These are phyloP conservation scores for Citrullus colocynthis DNA, from an alignment of 306 rosid species.

Conservation along the genomic window DNA sequence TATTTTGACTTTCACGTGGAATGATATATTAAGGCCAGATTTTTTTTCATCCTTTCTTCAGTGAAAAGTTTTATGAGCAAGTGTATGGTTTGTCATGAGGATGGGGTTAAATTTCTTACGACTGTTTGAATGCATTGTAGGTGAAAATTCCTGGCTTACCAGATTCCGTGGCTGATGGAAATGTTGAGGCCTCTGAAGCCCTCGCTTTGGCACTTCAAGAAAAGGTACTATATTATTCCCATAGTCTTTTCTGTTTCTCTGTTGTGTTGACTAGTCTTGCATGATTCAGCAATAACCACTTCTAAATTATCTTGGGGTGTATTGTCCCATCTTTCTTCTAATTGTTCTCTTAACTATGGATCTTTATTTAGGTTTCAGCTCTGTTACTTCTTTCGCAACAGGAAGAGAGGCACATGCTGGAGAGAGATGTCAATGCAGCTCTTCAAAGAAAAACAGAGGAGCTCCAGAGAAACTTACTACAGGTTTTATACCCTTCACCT, in stretches of 20 bases:
- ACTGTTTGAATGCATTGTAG: conserved; percentile 25
- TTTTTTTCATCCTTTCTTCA: neutral
- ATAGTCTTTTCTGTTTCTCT: conserved; percentile 1
- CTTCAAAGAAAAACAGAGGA: conserved; percentile 74
- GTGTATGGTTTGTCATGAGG: neutral
- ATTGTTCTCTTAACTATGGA: conserved; percentile 9
- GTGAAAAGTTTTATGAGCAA: neutral
- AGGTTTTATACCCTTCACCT: conserved; percentile 34
- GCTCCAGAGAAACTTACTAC: conserved; percentile 76
- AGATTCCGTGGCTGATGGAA: conserved; percentile 22
- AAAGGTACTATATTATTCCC: conserved; percentile 39
- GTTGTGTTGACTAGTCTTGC: conserved; percentile 1
- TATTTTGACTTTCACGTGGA: neutral
- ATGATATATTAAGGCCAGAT: neutral
- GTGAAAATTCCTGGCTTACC: conserved; percentile 16
- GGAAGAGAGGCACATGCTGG: conserved; percentile 80
- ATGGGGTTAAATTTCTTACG: conserved; percentile 3
- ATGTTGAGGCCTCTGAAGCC: conserved; percentile 39
- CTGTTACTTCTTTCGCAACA: conserved; percentile 84
- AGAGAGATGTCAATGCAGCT: conserved; percentile 66
- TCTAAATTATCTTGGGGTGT: neutral
- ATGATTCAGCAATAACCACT: neutral
- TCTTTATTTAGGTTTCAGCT: conserved; percentile 49
- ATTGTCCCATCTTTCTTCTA: conserved; percentile 8
- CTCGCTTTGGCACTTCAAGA: conserved; percentile 81